Base-by-base conservation (phyloP, 1,284 basidiomycete genomes). In the Neolentinus lepideus region DNA sequence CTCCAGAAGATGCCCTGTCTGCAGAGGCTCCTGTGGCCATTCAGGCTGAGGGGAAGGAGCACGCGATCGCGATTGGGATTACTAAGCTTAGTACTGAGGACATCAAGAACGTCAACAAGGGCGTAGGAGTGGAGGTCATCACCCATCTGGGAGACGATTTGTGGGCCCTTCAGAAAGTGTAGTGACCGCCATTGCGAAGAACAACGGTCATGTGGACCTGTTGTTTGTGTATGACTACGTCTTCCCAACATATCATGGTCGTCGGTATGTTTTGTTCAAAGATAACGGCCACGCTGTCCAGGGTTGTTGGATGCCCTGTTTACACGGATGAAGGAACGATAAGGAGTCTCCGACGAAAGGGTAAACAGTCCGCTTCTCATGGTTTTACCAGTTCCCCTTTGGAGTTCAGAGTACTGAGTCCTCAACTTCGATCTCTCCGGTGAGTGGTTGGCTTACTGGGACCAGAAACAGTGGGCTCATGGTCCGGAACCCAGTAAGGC, bases 31-130 rank as follows among this genome's bases (percentile, higher is more conserved):
- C 91, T 12, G 94, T 99, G 14, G 92, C 91, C 1, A 88, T 99
- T 56, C 79, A 88, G 62, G 93, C 94, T 16, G 94, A 99, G 71
- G 96, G 95, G n/a, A 99, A 99, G 72, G 90, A 95, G 61, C 85
- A 94, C 63, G 87, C 95, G 0, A 85, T 92, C 29, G 96, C 88
- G 0, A 82, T 99, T 56, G 97, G 97, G 2, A 74, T 94, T 57
- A 84, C 89, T 60, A 90, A 90, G 69, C 74, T 95, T 61, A 75
- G 80, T 52, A 92, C 92, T 27, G 93, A 94, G 64, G 94, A 98
- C 54, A 96, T 99, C 69, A 83, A 84, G 69, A 81, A 78, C 69
- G 75, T 92, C 26, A 97, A 94, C 66, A 98, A 98, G 72, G 93
- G 86, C 38, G 81, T 94, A 38, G 96, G 86, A 0, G 92, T 98